Conservation (phyloP, 495 filamentous ascomycete genomes). For the Penicillium cinerascens region DNA sequence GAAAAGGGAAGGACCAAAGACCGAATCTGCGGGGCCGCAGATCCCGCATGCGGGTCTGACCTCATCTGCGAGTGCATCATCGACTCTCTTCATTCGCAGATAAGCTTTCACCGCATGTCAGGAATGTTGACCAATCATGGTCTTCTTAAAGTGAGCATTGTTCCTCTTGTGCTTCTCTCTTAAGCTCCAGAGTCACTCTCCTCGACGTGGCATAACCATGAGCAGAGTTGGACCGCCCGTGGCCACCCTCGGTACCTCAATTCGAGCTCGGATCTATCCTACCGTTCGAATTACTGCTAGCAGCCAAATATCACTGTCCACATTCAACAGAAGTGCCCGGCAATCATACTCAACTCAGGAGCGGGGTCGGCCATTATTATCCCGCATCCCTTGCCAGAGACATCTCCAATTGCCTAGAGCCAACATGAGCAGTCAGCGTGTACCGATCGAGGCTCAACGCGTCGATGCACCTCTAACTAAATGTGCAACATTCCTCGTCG, state of each 20-base stretch:
- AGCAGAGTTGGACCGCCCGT: not conserved
- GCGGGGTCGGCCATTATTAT: not conserved
- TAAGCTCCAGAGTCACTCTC: not conserved
- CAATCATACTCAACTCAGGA: not conserved
- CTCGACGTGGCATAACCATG: not conserved
- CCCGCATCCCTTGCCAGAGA: not conserved
- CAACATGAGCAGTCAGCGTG: conserved; percentile 29
- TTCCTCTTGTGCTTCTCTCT: not conserved
- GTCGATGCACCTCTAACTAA: conserved; percentile 49
- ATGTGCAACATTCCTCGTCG: conserved; percentile 52
- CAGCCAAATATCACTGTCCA: too few species aligned
- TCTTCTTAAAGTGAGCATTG: not conserved
- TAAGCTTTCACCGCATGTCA: not conserved
- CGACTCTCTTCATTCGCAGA: not conserved
- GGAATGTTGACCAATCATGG: conserved; percentile 2
- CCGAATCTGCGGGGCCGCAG: not conserved
- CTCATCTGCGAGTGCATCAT: conserved; percentile 4
- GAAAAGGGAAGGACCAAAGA: not conserved
- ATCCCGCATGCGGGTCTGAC: not conserved
- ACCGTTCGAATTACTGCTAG: not conserved
- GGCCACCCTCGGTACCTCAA: not conserved
- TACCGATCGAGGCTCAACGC: conserved; percentile 38
- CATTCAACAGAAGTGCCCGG: not conserved
- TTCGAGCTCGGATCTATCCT: not conserved
- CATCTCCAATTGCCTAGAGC: conserved; percentile 1